Evolutionary conservation across 495 filamentous ascomycete genomes (phyloP).

Genomic region (Margaritispora aquatica): DNA sequence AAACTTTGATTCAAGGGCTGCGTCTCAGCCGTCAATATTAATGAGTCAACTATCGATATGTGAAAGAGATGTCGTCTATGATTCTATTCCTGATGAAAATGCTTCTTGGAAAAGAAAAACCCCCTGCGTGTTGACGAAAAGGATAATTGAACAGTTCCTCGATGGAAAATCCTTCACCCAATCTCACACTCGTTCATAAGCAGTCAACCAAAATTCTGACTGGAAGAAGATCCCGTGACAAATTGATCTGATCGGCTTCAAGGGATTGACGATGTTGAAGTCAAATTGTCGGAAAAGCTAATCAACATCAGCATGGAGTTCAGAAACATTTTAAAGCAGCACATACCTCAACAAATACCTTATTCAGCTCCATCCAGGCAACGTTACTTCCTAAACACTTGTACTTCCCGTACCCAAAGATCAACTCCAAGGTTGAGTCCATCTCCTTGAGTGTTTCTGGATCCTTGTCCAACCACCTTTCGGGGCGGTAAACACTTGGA

Average conservation of each 20-base stretch:
- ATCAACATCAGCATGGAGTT: background rate
- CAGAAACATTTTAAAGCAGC: background rate
- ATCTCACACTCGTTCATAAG: background rate
- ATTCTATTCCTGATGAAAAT: too few relatives aligned
- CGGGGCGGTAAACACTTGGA: slow-evolving; percentile 40
- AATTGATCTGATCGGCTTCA: background rate
- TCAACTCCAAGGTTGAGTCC: slow-evolving; percentile 30
- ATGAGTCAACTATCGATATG: too few relatives aligned
- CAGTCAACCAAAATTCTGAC: background rate
- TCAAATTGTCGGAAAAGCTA: slow-evolving; percentile 4
- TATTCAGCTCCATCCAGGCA: slow-evolving; percentile 43
- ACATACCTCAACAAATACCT: slow-evolving; percentile 50
- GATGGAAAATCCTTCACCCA: background rate
- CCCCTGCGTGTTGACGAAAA: too few relatives aligned
- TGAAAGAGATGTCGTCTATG: too few relatives aligned
- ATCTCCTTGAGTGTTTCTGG: slow-evolving; percentile 27
- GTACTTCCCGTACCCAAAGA: slow-evolving; percentile 38
- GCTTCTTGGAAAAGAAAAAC: too few relatives aligned
- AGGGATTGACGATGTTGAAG: background rate
- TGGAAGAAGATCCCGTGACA: background rate
- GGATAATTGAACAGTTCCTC: background rate
- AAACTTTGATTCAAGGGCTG: too few relatives aligned
- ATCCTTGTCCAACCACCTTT: slow-evolving; percentile 42
- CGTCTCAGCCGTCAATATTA: too few relatives aligned
- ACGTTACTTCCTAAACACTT: slow-evolving; percentile 39